Evolutionary conservation across 345 rosid genomes (phyloP).

Genomic region (Odontarrhena argentea): DNA sequence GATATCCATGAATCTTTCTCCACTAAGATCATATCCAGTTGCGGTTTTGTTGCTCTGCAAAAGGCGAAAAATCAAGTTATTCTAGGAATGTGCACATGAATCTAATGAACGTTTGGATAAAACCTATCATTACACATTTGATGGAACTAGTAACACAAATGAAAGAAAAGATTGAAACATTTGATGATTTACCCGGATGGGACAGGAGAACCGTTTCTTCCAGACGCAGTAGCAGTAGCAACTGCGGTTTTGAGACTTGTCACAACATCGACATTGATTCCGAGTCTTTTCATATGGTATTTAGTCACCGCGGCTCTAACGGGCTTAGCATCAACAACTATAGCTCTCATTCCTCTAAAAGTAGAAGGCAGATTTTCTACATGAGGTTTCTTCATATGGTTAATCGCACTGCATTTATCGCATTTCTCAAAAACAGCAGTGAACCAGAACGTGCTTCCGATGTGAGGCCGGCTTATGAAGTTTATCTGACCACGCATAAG

Average conservation of each 20-base stretch:
- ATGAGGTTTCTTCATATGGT: constrained; percentile 51
- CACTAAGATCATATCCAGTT: constrained; percentile 69
- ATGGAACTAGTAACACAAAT: not conserved
- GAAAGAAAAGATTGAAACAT: constrained; percentile 18
- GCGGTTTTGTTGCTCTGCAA: constrained; percentile 47
- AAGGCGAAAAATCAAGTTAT: constrained; percentile 1
- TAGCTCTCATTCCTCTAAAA: constrained; percentile 77
- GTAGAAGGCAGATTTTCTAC: constrained; percentile 69
- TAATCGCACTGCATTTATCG: constrained; percentile 39
- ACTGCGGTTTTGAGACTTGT: constrained; percentile 49
- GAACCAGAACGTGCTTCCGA: constrained; percentile 92
- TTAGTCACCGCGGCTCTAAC: constrained; percentile 89
- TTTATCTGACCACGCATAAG: constrained; percentile 88
- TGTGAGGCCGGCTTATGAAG: constrained; percentile 74
- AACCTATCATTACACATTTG: not conserved
- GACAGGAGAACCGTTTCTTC: constrained; percentile 52
- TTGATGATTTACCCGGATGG: constrained; percentile 49
- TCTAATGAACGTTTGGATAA: too few species aligned
- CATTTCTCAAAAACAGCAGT: constrained; percentile 64
- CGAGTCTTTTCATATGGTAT: constrained; percentile 93
- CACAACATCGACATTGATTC: constrained; percentile 69
- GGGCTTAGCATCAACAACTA: constrained; percentile 80
- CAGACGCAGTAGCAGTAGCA: constrained; percentile 31
- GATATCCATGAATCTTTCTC: constrained; percentile 91
- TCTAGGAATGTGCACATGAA: not conserved